Percentiles rank a stretch among this genome's conserved stretches.
phyloP scores from a whole-genome alignment of 2,329 filamentous ascomycete genomes.

The Colletotrichum cuscutae region DNA sequence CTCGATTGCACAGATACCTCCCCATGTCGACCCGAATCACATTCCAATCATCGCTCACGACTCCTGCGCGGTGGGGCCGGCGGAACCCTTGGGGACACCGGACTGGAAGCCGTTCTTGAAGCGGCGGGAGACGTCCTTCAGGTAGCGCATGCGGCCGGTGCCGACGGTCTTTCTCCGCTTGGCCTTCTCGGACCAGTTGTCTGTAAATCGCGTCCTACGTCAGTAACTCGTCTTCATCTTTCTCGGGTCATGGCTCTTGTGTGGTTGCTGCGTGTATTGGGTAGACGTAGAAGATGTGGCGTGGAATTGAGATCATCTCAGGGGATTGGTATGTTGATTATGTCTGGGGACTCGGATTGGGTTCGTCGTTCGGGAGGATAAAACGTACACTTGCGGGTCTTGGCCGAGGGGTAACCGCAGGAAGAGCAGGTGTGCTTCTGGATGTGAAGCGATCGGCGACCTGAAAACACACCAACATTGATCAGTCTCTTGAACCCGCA shows the following conservation, averaged over 20 bases:
- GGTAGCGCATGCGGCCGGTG: conserved; percentile 93
- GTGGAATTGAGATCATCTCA: neutral
- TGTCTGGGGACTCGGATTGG: neutral
- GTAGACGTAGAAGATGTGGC: neutral
- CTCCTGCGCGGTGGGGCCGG: conserved; percentile 62
- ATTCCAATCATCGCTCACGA: conserved; percentile 43
- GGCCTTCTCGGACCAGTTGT: conserved; percentile 99
- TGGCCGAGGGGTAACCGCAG: conserved; percentile 97
- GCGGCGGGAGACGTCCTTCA: conserved; percentile 90
- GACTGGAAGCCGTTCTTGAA: conserved; percentile 99
- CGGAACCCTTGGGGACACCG: conserved; percentile 86
- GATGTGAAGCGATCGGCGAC: conserved; percentile 97
- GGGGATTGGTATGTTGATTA: neutral
- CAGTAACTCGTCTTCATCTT: conserved; percentile 6
- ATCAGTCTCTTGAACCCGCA: conserved; percentile 10
- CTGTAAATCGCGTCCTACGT: conserved; percentile 58
- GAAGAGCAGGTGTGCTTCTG: conserved; percentile 98
- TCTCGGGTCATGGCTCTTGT: neutral
- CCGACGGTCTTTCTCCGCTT: conserved; percentile 99
- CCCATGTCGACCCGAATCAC: conserved; percentile 34
- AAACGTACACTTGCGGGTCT: conserved; percentile 98
- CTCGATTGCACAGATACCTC: conserved; percentile 31
- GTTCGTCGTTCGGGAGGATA: conserved; percentile 24
- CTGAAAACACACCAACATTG: conserved; percentile 54
- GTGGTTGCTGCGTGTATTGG: neutral